These are phyloP conservation scores for Lactuca saligna DNA, from an alignment of 129 eudicot species.

Conservation along the genomic window DNA sequence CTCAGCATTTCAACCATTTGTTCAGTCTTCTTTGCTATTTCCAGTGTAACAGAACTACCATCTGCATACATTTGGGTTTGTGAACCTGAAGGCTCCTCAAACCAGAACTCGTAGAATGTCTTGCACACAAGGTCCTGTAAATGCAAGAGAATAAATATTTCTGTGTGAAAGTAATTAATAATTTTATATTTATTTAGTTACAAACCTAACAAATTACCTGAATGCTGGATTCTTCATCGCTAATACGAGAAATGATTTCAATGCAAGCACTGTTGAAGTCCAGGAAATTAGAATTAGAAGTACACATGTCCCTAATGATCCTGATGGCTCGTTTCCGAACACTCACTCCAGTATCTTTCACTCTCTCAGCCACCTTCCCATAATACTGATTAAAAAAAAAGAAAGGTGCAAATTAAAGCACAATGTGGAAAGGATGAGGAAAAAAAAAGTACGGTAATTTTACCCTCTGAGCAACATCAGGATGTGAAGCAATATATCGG, in stretches of 20 bases:
- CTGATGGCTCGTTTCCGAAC: constrained; percentile 95
- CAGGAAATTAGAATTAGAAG: constrained; percentile 66
- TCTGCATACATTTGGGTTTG: constrained; percentile 59
- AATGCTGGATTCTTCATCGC: constrained; percentile 95
- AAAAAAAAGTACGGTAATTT: neutral
- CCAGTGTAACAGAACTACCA: constrained; percentile 86
- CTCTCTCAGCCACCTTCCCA: constrained; percentile 97
- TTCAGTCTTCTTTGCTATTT: constrained; percentile 87
- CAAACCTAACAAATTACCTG: constrained; percentile 50
- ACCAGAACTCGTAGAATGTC: constrained; percentile 97
- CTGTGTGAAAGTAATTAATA: neutral
- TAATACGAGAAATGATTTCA: constrained; percentile 90
- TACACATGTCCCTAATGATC: constrained; percentile 94
- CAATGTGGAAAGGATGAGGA: constrained; percentile 3
- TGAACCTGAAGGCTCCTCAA: constrained; percentile 80
- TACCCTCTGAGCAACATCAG: constrained; percentile 96
- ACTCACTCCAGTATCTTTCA: constrained; percentile 95
- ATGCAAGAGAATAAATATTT: constrained; percentile 17
- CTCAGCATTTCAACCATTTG: constrained; percentile 90
- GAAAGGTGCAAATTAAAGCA: constrained; percentile 9
- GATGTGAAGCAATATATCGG: constrained; percentile 93
- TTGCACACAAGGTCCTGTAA: constrained; percentile 94
- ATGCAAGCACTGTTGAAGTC: constrained; percentile 80
- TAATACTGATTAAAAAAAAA: constrained; percentile 56
- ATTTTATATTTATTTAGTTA: too few relatives aligned